Evolutionary conservation across 2,329 filamentous ascomycete species (phyloP).

Genomic region (Paraphoma chrysanthemicola): DNA sequence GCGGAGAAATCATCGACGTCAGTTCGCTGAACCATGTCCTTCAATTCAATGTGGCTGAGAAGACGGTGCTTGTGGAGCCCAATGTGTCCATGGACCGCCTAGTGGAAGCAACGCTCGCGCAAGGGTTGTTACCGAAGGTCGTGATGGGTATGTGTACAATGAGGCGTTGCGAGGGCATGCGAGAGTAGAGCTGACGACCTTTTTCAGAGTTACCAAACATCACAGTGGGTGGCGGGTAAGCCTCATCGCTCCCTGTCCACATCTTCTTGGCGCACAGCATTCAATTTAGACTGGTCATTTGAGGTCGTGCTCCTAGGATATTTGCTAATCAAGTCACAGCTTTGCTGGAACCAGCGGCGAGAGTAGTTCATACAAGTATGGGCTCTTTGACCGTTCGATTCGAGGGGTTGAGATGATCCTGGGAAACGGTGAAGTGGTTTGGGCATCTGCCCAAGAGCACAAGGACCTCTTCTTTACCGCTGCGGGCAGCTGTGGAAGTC

Average conservation of each 20-base stretch:
- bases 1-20: constrained; percentile 56
- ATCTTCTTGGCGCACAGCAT: too few relatives aligned
- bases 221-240: constrained; percentile 67
- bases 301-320: too few relatives aligned
- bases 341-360: constrained; percentile 72
- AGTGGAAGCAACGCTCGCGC: constrained; percentile 62
- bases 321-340: constrained; percentile 12
- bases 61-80: constrained; percentile 66
- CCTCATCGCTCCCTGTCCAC: neutral
- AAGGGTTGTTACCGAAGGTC: constrained; percentile 67
- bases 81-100: constrained; percentile 74
- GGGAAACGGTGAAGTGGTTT: constrained; percentile 62
- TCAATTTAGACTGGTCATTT: too few relatives aligned
- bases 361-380: constrained; percentile 70
- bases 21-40: constrained; percentile 57
- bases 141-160: constrained; percentile 60
- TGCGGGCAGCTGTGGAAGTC: constrained; percentile 65
- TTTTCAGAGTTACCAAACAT: constrained; percentile 67
- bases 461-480: constrained; percentile 66
- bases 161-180: too few relatives aligned
- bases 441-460: constrained; percentile 53
- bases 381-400: constrained; percentile 70
- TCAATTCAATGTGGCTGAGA: constrained; percentile 49
- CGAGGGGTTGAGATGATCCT: constrained; percentile 69
- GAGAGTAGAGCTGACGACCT: neutral